A percentile compares a stretch with the other conserved stretches of the same genome.
Conservation (phyloP, 495 filamentous ascomycete genomes). For the Aspergillus sclerotiicarbonarius region DNA sequence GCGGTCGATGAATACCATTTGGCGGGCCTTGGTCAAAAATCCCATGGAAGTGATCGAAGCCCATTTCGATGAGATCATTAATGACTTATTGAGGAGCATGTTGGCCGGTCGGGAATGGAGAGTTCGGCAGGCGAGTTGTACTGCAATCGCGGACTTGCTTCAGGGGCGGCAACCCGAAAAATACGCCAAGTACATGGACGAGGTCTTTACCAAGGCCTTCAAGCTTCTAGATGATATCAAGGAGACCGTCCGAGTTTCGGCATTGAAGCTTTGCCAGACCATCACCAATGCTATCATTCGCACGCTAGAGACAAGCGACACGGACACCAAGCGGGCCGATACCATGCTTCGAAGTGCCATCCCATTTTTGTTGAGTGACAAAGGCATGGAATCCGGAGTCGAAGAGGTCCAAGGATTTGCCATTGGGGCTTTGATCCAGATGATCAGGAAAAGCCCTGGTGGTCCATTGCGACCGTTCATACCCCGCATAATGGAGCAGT, state of each 20-base stretch:
- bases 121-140: slow-evolving; percentile 84
- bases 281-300: slow-evolving; percentile 80
- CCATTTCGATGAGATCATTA: slow-evolving; percentile 82
- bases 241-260: slow-evolving; percentile 77
- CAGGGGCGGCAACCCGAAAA: slow-evolving; percentile 70
- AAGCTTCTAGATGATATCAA: slow-evolving; percentile 91
- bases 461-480: slow-evolving; percentile 74
- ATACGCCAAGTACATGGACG: slow-evolving; percentile 78
- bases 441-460: slow-evolving; percentile 78
- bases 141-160: slow-evolving; percentile 82
- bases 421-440: slow-evolving; percentile 74
- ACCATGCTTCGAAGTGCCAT: slow-evolving; percentile 80
- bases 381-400: slow-evolving; percentile 82
- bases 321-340: slow-evolving; percentile 63
- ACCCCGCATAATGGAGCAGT: slow-evolving; percentile 73
- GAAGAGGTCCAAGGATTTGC: slow-evolving; percentile 77
- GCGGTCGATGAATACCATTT: slow-evolving; percentile 94
- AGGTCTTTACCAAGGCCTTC: slow-evolving; percentile 80
- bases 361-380: slow-evolving; percentile 86
- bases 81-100: slow-evolving; percentile 79
- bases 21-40: slow-evolving; percentile 89
- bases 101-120: slow-evolving; percentile 84
- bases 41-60: slow-evolving; percentile 65
- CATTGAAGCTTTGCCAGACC: slow-evolving; percentile 74
- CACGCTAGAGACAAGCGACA: slow-evolving; percentile 76